Evolutionary conservation across 176 grass and related monocot genomes (phyloP).

Genomic region (Bothriochloa decipiens): DNA sequence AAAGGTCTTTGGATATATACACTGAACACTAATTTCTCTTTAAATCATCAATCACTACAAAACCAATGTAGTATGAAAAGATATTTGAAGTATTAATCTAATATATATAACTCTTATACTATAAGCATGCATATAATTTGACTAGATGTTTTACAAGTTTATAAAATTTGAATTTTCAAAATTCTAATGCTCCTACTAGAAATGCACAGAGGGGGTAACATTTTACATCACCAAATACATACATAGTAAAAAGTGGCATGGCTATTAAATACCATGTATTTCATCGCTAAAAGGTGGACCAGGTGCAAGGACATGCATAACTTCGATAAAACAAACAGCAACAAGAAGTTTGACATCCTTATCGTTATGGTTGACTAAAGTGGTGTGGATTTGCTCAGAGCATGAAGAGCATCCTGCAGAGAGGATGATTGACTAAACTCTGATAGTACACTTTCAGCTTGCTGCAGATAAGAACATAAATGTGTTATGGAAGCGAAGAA

Average conservation of each 20-base stretch:
- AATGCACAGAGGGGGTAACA: not conserved
- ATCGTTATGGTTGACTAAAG: slow-evolving; percentile 84
- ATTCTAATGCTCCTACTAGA: not conserved
- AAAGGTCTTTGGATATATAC: not conserved
- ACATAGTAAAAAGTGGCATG: not conserved
- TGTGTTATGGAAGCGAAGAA: slow-evolving; percentile 43
- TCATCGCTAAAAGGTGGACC: slow-evolving; percentile 85
- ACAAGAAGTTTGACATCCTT: slow-evolving; percentile 94
- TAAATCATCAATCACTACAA: not conserved
- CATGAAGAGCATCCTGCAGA: slow-evolving; percentile 59
- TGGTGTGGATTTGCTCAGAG: slow-evolving; percentile 71
- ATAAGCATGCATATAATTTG: not conserved
- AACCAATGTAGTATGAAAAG: not conserved
- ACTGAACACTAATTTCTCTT: not conserved
- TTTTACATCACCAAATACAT: slow-evolving; percentile 6
- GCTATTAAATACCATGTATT: slow-evolving; percentile 68
- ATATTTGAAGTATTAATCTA: not conserved
- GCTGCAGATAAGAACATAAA: slow-evolving; percentile 58
- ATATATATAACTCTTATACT: not conserved
- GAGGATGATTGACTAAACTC: slow-evolving; percentile 80
- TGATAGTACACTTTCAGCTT: slow-evolving; percentile 82
- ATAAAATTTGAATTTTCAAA: not conserved
- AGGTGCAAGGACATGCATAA: slow-evolving; percentile 89
- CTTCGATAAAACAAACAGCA: slow-evolving; percentile 82
- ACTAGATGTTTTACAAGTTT: not conserved